Percentiles rank a stretch among this genome's conserved stretches.
phyloP scores from a whole-genome alignment of 164 flowering plant genomes.

The Vitis labrusca region DNA sequence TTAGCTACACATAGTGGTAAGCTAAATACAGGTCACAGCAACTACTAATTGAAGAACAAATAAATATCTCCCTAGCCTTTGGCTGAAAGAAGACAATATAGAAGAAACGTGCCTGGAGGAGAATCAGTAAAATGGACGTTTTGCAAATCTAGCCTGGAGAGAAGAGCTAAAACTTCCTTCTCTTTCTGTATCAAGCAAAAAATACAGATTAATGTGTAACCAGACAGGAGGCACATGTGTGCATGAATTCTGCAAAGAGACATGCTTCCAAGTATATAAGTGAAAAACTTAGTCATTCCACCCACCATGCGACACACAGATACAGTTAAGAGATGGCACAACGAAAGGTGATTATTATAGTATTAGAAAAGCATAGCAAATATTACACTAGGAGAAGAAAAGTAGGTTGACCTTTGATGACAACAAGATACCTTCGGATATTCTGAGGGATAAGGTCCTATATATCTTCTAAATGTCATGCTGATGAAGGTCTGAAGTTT shows the following conservation, averaged over 20 bases:
- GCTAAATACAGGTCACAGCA: background rate
- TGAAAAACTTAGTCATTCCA: background rate
- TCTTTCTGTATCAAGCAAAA: constrained; percentile 57
- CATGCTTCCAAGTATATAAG: background rate
- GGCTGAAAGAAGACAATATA: background rate
- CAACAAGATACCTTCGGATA: too few species aligned
- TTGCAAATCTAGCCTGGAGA: constrained; percentile 73
- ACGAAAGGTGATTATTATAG: too few species aligned
- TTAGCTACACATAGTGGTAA: background rate
- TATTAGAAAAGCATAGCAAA: too few species aligned
- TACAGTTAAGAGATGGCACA: too few species aligned
- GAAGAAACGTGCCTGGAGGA: constrained; percentile 61
- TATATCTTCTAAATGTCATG: too few species aligned
- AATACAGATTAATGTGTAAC: background rate
- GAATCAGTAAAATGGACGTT: constrained; percentile 54
- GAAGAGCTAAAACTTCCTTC: constrained; percentile 80
- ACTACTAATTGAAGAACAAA: background rate
- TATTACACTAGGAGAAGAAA: too few species aligned
- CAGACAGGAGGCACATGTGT: background rate
- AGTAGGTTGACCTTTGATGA: too few species aligned
- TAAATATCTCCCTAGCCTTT: background rate
- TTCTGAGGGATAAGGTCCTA: too few species aligned
- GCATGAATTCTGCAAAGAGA: background rate
- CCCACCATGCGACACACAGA: too few species aligned
- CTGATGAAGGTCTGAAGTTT: too few species aligned